Evolutionary conservation across 768 basidiomycete species (phyloP).

Genomic region (Mycena rosella): DNA sequence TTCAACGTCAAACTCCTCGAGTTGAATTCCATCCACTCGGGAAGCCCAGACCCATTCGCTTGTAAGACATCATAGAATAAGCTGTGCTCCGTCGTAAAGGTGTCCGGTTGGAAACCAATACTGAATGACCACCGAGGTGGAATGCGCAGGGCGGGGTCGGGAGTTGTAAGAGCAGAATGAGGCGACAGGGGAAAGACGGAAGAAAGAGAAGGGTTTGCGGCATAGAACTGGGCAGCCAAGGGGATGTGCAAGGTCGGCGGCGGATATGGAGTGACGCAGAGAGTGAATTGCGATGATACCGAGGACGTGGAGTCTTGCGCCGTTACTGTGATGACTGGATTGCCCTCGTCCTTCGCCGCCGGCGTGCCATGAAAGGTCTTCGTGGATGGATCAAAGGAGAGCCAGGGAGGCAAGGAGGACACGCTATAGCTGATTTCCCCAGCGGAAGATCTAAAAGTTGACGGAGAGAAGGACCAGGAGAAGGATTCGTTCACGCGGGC

Average conservation of each 20-base stretch:
- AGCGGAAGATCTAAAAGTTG: slow-evolving; percentile 71
- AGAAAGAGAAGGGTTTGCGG: slow-evolving; percentile 73
- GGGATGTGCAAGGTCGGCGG: slow-evolving; percentile 67
- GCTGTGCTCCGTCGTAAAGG: slow-evolving; percentile 70
- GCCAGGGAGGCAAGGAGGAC: slow-evolving; percentile 78
- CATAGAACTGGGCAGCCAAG: slow-evolving; percentile 70
- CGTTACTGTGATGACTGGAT: slow-evolving; percentile 69
- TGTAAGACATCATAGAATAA: slow-evolving; percentile 76
- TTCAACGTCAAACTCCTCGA: slow-evolving; percentile 76
- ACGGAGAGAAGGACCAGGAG: slow-evolving; percentile 74
- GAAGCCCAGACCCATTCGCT: slow-evolving; percentile 77
- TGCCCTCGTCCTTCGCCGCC: slow-evolving; percentile 69
- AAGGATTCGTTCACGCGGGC: slow-evolving; percentile 76
- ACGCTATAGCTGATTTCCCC: slow-evolving; percentile 64
- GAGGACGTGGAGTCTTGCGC: slow-evolving; percentile 68
- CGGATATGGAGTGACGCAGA: slow-evolving; percentile 68
- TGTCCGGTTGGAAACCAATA: slow-evolving; percentile 81
- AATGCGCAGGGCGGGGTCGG: slow-evolving; percentile 73
- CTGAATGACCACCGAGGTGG: slow-evolving; percentile 92
- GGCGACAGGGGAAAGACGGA: slow-evolving; percentile 80
- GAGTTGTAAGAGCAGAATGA: slow-evolving; percentile 66
- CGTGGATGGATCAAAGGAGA: slow-evolving; percentile 73
- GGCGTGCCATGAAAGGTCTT: slow-evolving; percentile 81
- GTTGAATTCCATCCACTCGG: slow-evolving; percentile 83
- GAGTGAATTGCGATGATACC: slow-evolving; percentile 64